Evolutionary conservation across 352 stramenopile genomes (phyloP).

Genomic region (Globisporangium perplexum): DNA sequence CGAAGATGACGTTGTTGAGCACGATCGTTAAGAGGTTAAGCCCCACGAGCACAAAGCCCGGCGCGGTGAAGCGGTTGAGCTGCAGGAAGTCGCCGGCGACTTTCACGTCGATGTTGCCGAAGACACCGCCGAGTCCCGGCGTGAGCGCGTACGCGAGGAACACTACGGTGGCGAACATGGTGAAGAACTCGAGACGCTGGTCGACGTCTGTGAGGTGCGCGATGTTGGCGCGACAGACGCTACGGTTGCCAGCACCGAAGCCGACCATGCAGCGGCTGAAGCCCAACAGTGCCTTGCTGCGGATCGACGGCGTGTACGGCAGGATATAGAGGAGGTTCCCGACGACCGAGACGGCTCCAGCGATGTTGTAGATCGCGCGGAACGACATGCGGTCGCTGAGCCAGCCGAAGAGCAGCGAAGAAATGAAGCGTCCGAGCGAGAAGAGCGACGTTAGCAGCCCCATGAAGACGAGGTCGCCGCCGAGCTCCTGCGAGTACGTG

Average conservation of each 20-base stretch:
- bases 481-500: slow-evolving; percentile 50
- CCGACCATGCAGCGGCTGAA: slow-evolving; percentile 62
- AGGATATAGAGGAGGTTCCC: slow-evolving; percentile 62
- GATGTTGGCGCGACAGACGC: slow-evolving; percentile 65
- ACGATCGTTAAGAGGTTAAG: slow-evolving; percentile 45
- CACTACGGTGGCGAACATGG: slow-evolving; percentile 57
- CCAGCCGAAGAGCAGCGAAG: slow-evolving; percentile 56
- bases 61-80: slow-evolving; percentile 56
- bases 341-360: slow-evolving; percentile 28
- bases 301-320: slow-evolving; percentile 27
- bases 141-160: slow-evolving; percentile 72
- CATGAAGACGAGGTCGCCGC: slow-evolving; percentile 47
- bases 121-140: slow-evolving; percentile 45
- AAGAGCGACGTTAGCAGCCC: slow-evolving; percentile 61
- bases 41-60: slow-evolving; percentile 41
- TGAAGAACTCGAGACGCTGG: slow-evolving; percentile 58
- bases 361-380: slow-evolving; percentile 44
- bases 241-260: slow-evolving; percentile 66
- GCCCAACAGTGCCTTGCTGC: slow-evolving; percentile 33
- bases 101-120: slow-evolving; percentile 33
- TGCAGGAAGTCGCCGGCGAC: slow-evolving; percentile 31
- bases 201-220: slow-evolving; percentile 53
- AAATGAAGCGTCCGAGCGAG: slow-evolving; percentile 49
- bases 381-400: slow-evolving; percentile 60
- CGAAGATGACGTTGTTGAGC: slow-evolving; percentile 39